Evolutionary conservation across 306 rosid genomes (phyloP), one percentile per base, ranked within the genome.

Genomic region (Prinsepia uniflora): DNA sequence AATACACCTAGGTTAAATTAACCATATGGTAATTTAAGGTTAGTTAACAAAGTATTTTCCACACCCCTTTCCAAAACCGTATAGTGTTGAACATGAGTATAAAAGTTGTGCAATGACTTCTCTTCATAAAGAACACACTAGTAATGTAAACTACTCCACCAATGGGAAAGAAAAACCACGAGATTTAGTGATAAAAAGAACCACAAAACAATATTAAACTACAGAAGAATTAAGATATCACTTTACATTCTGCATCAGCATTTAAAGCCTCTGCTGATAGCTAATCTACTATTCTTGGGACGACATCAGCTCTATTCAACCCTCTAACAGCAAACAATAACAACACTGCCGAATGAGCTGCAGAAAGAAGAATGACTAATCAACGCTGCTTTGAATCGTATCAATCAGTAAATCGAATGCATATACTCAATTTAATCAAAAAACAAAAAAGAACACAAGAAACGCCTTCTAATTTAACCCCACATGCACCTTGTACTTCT

Each of bases 231-330:
- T 4, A 52, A 72, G 55, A 72, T 73, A 75, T 18, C 42, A 71
- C 80, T 79, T 56, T 83, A 94, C 98, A 94, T 81, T 94, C 99
- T 55, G 70, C 64, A 55, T 91, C 95, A 62, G 81, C 78, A 76
- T 89, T 91, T 42, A 71, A 73, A 45, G 92, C 85, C 75, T n/a
- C n/a, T n/a, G n/a, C n/a, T n/a, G n/a, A n/a, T n/a, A n/a, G n/a
- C n/a, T n/a, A n/a, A n/a, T n/a, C n/a, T n/a, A n/a, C n/a, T n/a
- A n/a, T n/a, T n/a, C n/a, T n/a, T n/a, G n/a, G n/a, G n/a, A n/a
- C n/a, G n/a, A n/a, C n/a, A n/a, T n/a, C n/a, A n/a, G n/a, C n/a
- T n/a, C n/a, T n/a, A n/a, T n/a, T n/a, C n/a, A n/a, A n/a, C n/a
- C n/a, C n/a, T n/a, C n/a, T n/a, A n/a, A n/a, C n/a, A n/a, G n/a